Evolutionary conservation across 2,329 filamentous ascomycete species (phyloP).

Genomic region (Verticillium isaacii): DNA sequence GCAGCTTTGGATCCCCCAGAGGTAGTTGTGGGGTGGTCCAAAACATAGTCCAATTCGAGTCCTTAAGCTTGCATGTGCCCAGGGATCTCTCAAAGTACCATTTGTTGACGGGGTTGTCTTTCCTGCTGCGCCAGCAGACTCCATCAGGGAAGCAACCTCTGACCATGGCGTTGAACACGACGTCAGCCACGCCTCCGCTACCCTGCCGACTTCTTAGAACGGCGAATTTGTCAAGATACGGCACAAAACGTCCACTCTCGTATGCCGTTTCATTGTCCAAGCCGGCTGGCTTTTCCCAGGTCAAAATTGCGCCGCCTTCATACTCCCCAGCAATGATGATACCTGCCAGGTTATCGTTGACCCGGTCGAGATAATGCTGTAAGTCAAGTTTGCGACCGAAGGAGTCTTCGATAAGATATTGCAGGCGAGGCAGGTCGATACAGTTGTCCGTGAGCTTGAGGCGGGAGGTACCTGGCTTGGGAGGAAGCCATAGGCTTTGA

Average conservation of each 20-base stretch:
- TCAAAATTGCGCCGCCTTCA: slow-evolving; percentile 90
- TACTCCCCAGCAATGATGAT: slow-evolving; percentile 95
- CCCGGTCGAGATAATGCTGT: slow-evolving; percentile 74
- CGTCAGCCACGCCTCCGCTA: slow-evolving; percentile 86
- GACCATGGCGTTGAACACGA: slow-evolving; percentile 96
- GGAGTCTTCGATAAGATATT: slow-evolving; percentile 88
- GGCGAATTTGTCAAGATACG: slow-evolving; percentile 96
- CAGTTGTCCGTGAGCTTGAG: slow-evolving; percentile 72
- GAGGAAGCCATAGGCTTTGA: slow-evolving; percentile 62
- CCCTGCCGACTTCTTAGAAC: slow-evolving; percentile 86
- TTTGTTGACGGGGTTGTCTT: slow-evolving; percentile 94
- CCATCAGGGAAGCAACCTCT: slow-evolving; percentile 81
- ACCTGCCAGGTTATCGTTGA: slow-evolving; percentile 77
- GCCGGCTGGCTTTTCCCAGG: slow-evolving; percentile 77
- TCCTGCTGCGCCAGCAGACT: slow-evolving; percentile 87
- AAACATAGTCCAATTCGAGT: slow-evolving; percentile 96
- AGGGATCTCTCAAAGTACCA: slow-evolving; percentile 95
- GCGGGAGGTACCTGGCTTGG: slow-evolving; percentile 51
- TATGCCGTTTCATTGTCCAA: slow-evolving; percentile 50
- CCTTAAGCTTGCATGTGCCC: slow-evolving; percentile 76
- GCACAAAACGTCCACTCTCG: slow-evolving; percentile 63
- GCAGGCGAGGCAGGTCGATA: slow-evolving; percentile 77
- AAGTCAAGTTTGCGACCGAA: slow-evolving; percentile 83
- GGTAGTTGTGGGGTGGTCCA: slow-evolving; percentile 77
- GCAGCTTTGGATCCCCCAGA: slow-evolving; percentile 48